A percentile compares a stretch with the other conserved stretches of the same genome.
Conservation (phyloP, 257 asterid genomes). For the Solanum tacnaense region DNA sequence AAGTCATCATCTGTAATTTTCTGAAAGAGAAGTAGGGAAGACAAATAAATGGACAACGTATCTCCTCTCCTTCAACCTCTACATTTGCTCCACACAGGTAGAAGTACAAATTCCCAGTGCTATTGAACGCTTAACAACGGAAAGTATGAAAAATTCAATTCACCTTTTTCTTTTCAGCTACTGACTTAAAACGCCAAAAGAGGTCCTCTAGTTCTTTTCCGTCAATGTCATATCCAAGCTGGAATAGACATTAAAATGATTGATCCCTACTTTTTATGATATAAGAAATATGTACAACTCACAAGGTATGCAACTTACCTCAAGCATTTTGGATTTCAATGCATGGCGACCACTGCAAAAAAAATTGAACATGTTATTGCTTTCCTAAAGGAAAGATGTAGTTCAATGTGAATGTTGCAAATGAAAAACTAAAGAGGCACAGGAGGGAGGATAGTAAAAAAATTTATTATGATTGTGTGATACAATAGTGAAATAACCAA, state of each 20-base stretch:
- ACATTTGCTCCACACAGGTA: background rate
- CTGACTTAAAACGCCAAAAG: slow-evolving; percentile 77
- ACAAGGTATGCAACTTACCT: slow-evolving; percentile 34
- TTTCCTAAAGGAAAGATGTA: background rate
- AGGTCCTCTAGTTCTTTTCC: slow-evolving; percentile 83
- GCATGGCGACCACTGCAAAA: slow-evolving; percentile 92
- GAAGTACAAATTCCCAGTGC: background rate
- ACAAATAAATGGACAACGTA: background rate
- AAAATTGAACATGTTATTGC: slow-evolving; percentile 5
- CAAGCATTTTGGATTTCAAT: slow-evolving; percentile 76
- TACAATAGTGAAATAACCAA: background rate
- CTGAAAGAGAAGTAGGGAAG: slow-evolving; percentile 26
- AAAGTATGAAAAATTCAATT: background rate
- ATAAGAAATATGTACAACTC: background rate
- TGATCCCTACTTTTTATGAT: background rate
- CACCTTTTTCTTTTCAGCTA: slow-evolving; percentile 94
- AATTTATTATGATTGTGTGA: background rate
- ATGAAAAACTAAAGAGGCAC: background rate
- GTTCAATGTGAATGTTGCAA: background rate
- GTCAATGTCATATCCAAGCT: slow-evolving; percentile 91
- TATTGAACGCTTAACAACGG: background rate
- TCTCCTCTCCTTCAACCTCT: background rate
- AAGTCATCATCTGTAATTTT: slow-evolving; percentile 68
- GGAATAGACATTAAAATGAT: slow-evolving; percentile 6
- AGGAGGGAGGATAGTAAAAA: background rate